These are phyloP conservation scores for Elaphomyces granulatus DNA, from an alignment of 495 filamentous ascomycete genomes.

Conservation along the genomic window DNA sequence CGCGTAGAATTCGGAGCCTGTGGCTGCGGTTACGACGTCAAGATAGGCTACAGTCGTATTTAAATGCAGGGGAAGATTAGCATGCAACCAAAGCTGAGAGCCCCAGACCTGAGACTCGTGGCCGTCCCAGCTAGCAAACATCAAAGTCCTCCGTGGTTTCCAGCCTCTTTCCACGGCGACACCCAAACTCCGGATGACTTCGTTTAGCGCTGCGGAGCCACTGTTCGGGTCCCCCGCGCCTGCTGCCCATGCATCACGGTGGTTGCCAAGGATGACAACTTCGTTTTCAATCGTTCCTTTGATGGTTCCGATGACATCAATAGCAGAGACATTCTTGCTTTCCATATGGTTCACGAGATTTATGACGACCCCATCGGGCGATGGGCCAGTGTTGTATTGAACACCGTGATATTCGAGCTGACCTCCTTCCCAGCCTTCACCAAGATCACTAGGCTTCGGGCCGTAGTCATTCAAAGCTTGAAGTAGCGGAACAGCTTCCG, in stretches of 20 bases:
- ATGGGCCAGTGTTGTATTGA: slow-evolving; percentile 82
- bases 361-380: slow-evolving; percentile 56
- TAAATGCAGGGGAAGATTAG: slow-evolving; percentile 73
- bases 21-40: slow-evolving; percentile 52
- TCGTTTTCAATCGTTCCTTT: slow-evolving; percentile 81
- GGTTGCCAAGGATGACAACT: slow-evolving; percentile 82
- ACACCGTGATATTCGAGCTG: slow-evolving; percentile 77
- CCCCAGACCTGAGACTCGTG: slow-evolving; percentile 62
- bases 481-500: slow-evolving; percentile 71
- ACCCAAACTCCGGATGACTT: slow-evolving; percentile 76
- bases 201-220: slow-evolving; percentile 79
- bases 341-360: slow-evolving; percentile 82
- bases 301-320: slow-evolving; percentile 91
- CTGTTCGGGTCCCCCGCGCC: slow-evolving; percentile 77
- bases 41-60: slow-evolving; percentile 58
- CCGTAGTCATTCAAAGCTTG: slow-evolving; percentile 83
- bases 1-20: slow-evolving; percentile 34
- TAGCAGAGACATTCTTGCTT: slow-evolving; percentile 74
- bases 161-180: slow-evolving; percentile 60
- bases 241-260: slow-evolving; percentile 87
- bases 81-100: slow-evolving; percentile 61
- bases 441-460: slow-evolving; percentile 61
- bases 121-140: slow-evolving; percentile 64
- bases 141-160: slow-evolving; percentile 72
- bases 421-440: slow-evolving; percentile 52